A percentile compares a stretch with the other conserved stretches of the same genome.
Conservation (phyloP, 495 filamentous ascomycete genomes). For the Haplographium delicatum region DNA sequence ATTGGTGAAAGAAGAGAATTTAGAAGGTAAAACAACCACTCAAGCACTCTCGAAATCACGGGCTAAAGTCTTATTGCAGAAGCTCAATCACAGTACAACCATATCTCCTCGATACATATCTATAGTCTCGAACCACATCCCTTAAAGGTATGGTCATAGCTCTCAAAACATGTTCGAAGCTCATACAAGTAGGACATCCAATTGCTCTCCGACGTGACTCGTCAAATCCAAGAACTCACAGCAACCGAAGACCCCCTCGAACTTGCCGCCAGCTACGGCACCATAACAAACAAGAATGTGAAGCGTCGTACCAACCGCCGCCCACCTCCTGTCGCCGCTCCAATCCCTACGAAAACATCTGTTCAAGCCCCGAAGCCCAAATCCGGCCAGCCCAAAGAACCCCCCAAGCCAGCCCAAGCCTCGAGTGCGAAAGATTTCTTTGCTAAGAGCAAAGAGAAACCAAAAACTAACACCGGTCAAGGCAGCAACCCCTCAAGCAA, state of each 20-base stretch:
- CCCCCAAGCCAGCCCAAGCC: constrained; percentile 27
- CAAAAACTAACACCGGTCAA: constrained; percentile 15
- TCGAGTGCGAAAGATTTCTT: constrained; percentile 26
- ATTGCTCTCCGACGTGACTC: constrained; percentile 61
- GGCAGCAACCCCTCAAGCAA: constrained; percentile 21
- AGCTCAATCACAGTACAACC: constrained; percentile 59
- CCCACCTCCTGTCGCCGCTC: constrained; percentile 24
- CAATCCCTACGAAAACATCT: constrained; percentile 17
- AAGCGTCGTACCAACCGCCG: constrained; percentile 27
- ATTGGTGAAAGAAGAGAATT: constrained; percentile 73
- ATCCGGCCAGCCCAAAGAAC: constrained; percentile 10
- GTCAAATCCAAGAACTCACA: constrained; percentile 49
- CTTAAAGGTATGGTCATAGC: constrained; percentile 46
- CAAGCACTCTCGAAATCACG: neutral
- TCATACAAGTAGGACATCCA: constrained; percentile 55
- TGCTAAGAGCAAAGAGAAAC: constrained; percentile 26
- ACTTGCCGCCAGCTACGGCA: constrained; percentile 56
- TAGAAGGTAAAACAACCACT: constrained; percentile 52
- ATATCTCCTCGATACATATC: constrained; percentile 72
- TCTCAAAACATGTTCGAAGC: neutral
- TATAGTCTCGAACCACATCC: constrained; percentile 76
- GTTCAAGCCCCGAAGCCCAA: neutral
- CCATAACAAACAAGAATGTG: constrained; percentile 57
- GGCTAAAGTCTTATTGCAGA: constrained; percentile 38
- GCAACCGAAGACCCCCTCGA: constrained; percentile 59